phyloP scores from a whole-genome alignment of 139 green algal species.

The Micractinium conductrix region DNA sequence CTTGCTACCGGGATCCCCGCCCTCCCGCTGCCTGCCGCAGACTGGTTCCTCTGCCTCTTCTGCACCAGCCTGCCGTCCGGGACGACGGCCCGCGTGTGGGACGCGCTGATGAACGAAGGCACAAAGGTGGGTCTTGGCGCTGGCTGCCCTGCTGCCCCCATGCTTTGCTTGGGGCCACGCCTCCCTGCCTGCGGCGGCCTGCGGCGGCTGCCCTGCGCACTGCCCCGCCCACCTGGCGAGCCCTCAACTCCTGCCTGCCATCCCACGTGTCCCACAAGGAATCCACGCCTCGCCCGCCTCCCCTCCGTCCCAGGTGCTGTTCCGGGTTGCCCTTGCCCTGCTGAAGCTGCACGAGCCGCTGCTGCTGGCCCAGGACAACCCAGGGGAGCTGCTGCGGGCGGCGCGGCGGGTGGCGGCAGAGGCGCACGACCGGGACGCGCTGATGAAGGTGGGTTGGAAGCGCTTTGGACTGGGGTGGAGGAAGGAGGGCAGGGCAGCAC shows the following conservation, averaged over 20 bases:
- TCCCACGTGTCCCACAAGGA: too few species aligned
- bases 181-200: background rate
- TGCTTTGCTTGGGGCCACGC: too few species aligned
- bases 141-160: background rate
- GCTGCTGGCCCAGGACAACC: conserved; percentile 68
- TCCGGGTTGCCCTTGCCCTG: conserved; percentile 80
- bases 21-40: conserved; percentile 22
- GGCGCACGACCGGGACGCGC: conserved; percentile 71
- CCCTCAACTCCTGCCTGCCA: too few species aligned
- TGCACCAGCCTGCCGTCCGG: conserved; percentile 67
- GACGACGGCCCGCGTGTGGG: conserved; percentile 70
- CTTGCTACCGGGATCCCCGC: too few species aligned
- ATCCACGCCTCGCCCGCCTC: background rate
- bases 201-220: too few species aligned
- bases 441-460: conserved; percentile 64
- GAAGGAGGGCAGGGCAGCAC: too few species aligned
- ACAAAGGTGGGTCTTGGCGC: conserved; percentile 57
- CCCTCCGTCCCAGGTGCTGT: conserved; percentile 61
- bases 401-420: conserved; percentile 50
- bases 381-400: conserved; percentile 71
- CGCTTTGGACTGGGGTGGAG: too few species aligned
- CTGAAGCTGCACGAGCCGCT: conserved; percentile 70
- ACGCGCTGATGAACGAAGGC: conserved; percentile 75
- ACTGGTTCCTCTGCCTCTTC: conserved; percentile 91
- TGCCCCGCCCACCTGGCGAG: too few species aligned